These are phyloP conservation scores for Pseudonectria foliicola DNA, from an alignment of 2,329 filamentous ascomycete species.

Conservation along the genomic window DNA sequence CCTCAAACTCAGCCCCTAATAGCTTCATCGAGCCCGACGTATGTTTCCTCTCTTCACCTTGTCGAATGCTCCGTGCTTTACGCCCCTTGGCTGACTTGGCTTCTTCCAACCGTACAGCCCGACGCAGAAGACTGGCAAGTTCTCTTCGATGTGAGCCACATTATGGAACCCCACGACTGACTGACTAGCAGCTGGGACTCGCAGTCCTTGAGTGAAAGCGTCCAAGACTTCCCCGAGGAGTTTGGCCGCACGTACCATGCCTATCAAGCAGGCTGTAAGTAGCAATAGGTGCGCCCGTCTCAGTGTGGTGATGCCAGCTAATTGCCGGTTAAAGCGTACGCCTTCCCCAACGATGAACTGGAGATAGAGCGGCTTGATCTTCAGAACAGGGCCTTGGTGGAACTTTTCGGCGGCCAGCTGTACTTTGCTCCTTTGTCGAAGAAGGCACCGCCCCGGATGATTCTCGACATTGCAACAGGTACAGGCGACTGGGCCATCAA, in stretches of 20 bases:
- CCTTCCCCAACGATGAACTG: conserved; percentile 37
- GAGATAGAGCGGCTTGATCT: conserved; percentile 36
- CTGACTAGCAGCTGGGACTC: conserved; percentile 20
- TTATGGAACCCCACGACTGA: conserved; percentile 6
- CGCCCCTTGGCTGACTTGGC: conserved; percentile 11
- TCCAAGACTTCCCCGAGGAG: conserved; percentile 34
- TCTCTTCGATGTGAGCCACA: neutral
- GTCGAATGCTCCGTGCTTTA: neutral
- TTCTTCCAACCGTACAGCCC: conserved; percentile 8
- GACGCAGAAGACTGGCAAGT: conserved; percentile 19
- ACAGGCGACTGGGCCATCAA: conserved; percentile 58
- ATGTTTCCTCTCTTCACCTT: conserved; percentile 6
- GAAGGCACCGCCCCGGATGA: conserved; percentile 26
- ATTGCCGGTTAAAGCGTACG: conserved; percentile 30
- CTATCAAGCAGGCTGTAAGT: conserved; percentile 40
- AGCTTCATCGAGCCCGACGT: conserved; percentile 29
- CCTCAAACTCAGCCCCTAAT: conserved; percentile 18
- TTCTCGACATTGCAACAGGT: conserved; percentile 40
- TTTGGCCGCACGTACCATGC: conserved; percentile 42
- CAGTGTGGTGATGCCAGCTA: conserved; percentile 1
- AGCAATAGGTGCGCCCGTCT: neutral
- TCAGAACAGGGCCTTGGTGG: conserved; percentile 31
- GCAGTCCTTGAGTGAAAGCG: conserved; percentile 34
- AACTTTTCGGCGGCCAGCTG: conserved; percentile 32
- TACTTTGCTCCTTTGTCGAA: conserved; percentile 36